Conservation (phyloP, 306 rosid genomes). For the Acacia acuminata region DNA sequence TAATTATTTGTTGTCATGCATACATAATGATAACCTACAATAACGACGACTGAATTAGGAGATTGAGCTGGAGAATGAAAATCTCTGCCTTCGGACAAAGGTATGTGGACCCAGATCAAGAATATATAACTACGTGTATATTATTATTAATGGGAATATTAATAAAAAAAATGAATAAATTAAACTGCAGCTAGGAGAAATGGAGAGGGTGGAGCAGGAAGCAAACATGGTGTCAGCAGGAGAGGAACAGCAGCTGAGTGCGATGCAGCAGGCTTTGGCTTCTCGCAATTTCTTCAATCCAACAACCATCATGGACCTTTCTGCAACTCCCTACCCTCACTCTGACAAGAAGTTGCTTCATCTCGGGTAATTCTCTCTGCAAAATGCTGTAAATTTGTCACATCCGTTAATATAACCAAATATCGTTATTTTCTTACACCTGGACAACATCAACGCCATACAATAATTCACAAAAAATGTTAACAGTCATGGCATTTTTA, state of each 20-base stretch:
- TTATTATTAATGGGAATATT: background rate
- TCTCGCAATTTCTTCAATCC: conserved; percentile 84
- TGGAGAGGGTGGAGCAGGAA: conserved; percentile 80
- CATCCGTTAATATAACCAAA: too few relatives aligned
- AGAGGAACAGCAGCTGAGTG: conserved; percentile 55
- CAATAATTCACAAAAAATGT: too few relatives aligned
- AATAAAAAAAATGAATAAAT: background rate
- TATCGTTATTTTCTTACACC: too few relatives aligned
- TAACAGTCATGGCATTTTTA: too few relatives aligned
- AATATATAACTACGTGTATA: background rate
- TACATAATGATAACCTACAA: background rate
- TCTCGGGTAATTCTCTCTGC: conserved; percentile 47
- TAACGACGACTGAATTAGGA: conserved; percentile 44
- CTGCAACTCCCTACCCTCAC: conserved; percentile 62
- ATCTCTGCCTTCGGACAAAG: conserved; percentile 79
- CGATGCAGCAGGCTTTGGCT: conserved; percentile 82
- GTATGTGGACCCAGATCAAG: conserved; percentile 31
- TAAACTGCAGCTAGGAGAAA: conserved; percentile 59
- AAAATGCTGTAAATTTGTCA: too few relatives aligned
- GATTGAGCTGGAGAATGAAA: conserved; percentile 86
- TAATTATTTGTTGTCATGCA: background rate
- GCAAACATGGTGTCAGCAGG: conserved; percentile 85
- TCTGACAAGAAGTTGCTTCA: conserved; percentile 85
- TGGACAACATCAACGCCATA: too few relatives aligned
- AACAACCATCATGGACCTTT: conserved; percentile 48